Percentiles rank a stretch among this genome's conserved stretches.
phyloP scores from a whole-genome alignment of 2,329 filamentous ascomycete species.

The Fusarium camptoceras region DNA sequence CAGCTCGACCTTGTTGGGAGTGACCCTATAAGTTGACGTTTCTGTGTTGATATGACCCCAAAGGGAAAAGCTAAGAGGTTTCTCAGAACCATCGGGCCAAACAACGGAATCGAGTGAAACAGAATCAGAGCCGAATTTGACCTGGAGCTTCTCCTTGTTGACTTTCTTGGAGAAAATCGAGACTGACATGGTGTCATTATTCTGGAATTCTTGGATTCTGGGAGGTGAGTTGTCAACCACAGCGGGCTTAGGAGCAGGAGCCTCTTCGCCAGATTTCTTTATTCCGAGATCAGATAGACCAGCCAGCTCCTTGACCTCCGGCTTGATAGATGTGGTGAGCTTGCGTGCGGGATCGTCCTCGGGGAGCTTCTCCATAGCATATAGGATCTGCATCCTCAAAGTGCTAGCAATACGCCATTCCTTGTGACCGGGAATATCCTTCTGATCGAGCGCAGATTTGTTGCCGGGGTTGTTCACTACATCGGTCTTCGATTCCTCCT shows the following conservation, averaged over 20 bases:
- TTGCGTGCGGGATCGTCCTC: constrained; percentile 60
- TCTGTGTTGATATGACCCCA: constrained; percentile 72
- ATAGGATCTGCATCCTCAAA: constrained; percentile 62
- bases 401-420: constrained; percentile 57
- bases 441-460: constrained; percentile 4
- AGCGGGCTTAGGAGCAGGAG: constrained; percentile 20
- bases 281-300: constrained; percentile 37
- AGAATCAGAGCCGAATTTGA: constrained; percentile 49
- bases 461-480: constrained; percentile 43
- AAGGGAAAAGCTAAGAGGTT: constrained; percentile 72
- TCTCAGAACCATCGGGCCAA: constrained; percentile 65
- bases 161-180: constrained; percentile 59
- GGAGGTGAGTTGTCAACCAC: constrained; percentile 43
- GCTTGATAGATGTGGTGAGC: constrained; percentile 53
- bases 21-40: constrained; percentile 72
- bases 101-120: constrained; percentile 49
- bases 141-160: constrained; percentile 54
- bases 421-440: constrained; percentile 25
- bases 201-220: constrained; percentile 54
- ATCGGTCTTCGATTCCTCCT: constrained; percentile 48
- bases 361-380: constrained; percentile 58
- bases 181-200: constrained; percentile 50
- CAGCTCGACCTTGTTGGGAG: constrained; percentile 84
- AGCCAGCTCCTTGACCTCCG: constrained; percentile 49
- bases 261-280: constrained; percentile 8